Base-by-base conservation (phyloP, 2,329 filamentous ascomycete genomes). In the Monilinia aucupariae region DNA sequence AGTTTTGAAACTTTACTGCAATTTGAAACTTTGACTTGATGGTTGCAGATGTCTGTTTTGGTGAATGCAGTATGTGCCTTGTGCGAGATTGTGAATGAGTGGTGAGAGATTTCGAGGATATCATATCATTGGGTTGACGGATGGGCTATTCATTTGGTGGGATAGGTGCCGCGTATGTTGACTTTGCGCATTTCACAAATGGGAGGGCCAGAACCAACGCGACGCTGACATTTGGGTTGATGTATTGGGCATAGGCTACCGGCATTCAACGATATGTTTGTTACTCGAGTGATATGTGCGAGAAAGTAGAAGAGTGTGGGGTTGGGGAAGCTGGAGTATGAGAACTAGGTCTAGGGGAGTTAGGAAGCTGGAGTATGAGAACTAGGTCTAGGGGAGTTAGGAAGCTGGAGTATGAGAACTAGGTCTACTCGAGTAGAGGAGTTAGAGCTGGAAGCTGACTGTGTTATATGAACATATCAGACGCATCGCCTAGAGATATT, bases 151-250 rank as follows among this genome's bases (percentile, higher is more conserved):
- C 50, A 20, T 47, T 9, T 56, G 41, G 41, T 34, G 2, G 10
- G 7, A 20, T 56, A 10, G 41, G 53, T 56, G 53, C 53, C 53
- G 47, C 53, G 53, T 56, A 56, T 13, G 22, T n/a, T n/a, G n/a
- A n/a, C n/a, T n/a, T 10, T 25, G 10, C 34, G 9, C 3, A n/a
- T 13, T 25, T n/a, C 13, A 20, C 10, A 2, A 15, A 15, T 22
- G 2, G 27, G 8, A 47, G 20, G n/a, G 13, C 13, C 6, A 43
- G 17, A 25, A 4, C 41, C 30, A 56, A 56, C 25, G 20, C 13
- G 27, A 30, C 13, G 6, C 32, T 9, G 27, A 47, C 3, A 25
- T 45, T 5, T 4, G n/a, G 27, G 30, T n/a, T n/a, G 17, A 8
- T 43, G 25, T 30, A 30, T 32, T 32, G 15, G 41, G 41, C 41